phyloP scores from a whole-genome alignment of 768 basidiomycete species.

The Collybiopsis luxurians region DNA sequence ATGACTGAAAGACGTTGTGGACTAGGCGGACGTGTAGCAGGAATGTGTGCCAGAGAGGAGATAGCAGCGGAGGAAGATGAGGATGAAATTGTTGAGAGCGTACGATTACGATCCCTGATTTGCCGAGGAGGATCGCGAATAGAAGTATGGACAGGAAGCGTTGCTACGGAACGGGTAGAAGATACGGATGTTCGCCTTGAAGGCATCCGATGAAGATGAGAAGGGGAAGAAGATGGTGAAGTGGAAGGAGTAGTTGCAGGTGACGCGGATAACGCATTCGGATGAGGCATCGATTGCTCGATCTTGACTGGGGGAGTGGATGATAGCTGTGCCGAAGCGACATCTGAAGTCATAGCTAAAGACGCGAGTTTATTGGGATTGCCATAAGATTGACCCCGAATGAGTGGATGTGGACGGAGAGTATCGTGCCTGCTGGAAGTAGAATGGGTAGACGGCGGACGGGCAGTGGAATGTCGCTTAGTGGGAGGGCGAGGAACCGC shows the following conservation, averaged over 20 bases:
- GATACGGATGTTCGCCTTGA: slow-evolving; percentile 54
- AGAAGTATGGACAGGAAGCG: slow-evolving; percentile 43
- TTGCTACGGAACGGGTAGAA: slow-evolving; percentile 57
- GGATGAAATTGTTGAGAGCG: slow-evolving; percentile 56
- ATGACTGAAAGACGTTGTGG: slow-evolving; percentile 31
- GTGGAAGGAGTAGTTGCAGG: slow-evolving; percentile 12
- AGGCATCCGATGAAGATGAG: slow-evolving; percentile 31
- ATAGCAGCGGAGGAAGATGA: slow-evolving; percentile 53
- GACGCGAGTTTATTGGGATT: slow-evolving; percentile 50
- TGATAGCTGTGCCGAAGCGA: slow-evolving; percentile 28
- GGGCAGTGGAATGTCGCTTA: slow-evolving; percentile 41
- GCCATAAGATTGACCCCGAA: slow-evolving; percentile 70
- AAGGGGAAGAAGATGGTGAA: slow-evolving; percentile 21
- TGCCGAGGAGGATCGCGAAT: slow-evolving; percentile 27
- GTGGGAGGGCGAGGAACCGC: slow-evolving; percentile 26
- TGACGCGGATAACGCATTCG: slow-evolving; percentile 15
- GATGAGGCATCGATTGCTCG: slow-evolving; percentile 27
- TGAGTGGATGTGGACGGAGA: slow-evolving; percentile 75
- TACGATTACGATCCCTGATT: slow-evolving; percentile 46
- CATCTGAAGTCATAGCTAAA: slow-evolving; percentile 37
- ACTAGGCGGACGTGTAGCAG: slow-evolving; percentile 30
- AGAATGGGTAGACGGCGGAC: slow-evolving; percentile 66
- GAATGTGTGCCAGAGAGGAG: slow-evolving; percentile 54
- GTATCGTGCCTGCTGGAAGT: slow-evolving; percentile 31
- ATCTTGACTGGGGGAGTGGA: slow-evolving; percentile 31